Conservation (phyloP, 768 basidiomycete species). For the Russula sp. region DNA sequence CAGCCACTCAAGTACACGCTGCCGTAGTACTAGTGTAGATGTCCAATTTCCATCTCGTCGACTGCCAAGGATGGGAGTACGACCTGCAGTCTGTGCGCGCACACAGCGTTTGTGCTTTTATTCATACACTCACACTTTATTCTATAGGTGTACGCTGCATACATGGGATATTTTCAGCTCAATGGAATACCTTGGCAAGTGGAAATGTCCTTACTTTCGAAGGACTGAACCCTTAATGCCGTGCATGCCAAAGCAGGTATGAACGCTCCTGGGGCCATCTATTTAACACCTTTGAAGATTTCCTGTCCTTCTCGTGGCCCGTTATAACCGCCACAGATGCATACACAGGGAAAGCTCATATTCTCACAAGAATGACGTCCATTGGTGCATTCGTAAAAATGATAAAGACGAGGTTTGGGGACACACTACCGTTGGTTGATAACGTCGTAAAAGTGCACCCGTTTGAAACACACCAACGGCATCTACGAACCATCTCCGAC, state of each 20-base stretch:
- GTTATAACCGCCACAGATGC: constrained; percentile 70
- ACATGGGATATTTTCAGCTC: constrained; percentile 72
- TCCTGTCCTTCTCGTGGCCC: constrained; percentile 80
- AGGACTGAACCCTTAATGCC: neutral
- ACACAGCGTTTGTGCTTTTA: constrained; percentile 1
- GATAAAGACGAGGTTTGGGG: constrained; percentile 84
- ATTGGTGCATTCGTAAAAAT: constrained; percentile 75
- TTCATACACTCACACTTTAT: neutral
- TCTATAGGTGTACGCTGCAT: constrained; percentile 58
- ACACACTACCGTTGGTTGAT: constrained; percentile 64
- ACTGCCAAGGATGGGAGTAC: constrained; percentile 73
- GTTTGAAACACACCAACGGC: constrained; percentile 63
- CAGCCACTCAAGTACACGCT: neutral
- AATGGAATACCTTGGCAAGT: constrained; percentile 61
- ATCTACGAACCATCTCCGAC: constrained; percentile 64
- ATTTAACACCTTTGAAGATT: constrained; percentile 74
- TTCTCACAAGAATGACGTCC: constrained; percentile 69
- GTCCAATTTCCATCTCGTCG: constrained; percentile 68
- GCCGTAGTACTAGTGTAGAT: constrained; percentile 30
- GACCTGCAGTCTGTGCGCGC: constrained; percentile 67
- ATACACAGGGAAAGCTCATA: constrained; percentile 66
- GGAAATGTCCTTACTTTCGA: neutral
- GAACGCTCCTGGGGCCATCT: constrained; percentile 75
- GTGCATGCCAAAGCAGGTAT: constrained; percentile 43
- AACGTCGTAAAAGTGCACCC: constrained; percentile 65